These are phyloP conservation scores for cucumber (Cucumis sativus) DNA, from an alignment of 306 rosid genomes.

Conservation along the genomic window Cucumber_9930_V3 NC_026656.2:689001-689500, in stretches of 20 bases:
- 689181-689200: conserved; percentile 10
- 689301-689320: conserved; percentile 74
- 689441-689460: too few relatives aligned
- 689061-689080: conserved; percentile 80
- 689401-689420: not conserved
- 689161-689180: conserved; percentile 1
- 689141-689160: not conserved
- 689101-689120: conserved; percentile 46
- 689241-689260: conserved; percentile 74
- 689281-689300: conserved; percentile 70
- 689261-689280: conserved; percentile 54
- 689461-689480: too few relatives aligned
- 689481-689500: too few relatives aligned
- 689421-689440: not conserved
- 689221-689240: conserved; percentile 93
- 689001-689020: conserved; percentile 87
- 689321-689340: conserved; percentile 91
- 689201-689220: conserved; percentile 26
- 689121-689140: conserved; percentile 26
- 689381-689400: not conserved
- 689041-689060: conserved; percentile 63
- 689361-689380: not conserved
- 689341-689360: not conserved
- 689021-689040: conserved; percentile 89
- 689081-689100: conserved; percentile 65